phyloP scores from a whole-genome alignment of 2,329 filamentous ascomycete genomes.

The Fusarium armeniacum region DNA sequence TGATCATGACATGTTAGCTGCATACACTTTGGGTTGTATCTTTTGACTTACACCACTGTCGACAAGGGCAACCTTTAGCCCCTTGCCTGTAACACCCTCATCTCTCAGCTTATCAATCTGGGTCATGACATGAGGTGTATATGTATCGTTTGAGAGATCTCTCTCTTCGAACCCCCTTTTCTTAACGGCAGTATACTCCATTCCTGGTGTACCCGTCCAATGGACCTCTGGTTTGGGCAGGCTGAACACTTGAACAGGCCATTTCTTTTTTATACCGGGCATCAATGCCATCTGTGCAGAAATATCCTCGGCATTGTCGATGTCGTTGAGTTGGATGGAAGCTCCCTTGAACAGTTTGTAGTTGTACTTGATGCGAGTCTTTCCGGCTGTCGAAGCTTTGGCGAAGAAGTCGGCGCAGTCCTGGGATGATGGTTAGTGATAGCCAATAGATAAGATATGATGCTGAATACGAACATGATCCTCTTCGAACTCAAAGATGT shows the following conservation, averaged over 20 bases:
- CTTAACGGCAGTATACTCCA: conserved; percentile 38
- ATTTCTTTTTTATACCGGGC: conserved; percentile 63
- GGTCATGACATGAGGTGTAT: conserved; percentile 68
- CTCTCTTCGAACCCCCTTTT: conserved; percentile 40
- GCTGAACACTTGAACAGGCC: conserved; percentile 62
- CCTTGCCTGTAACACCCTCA: conserved; percentile 63
- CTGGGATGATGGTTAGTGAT: conserved; percentile 12
- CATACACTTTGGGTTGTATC: accelerated
- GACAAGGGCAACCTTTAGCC: conserved; percentile 67
- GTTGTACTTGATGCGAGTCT: conserved; percentile 62
- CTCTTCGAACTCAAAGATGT: conserved; percentile 68
- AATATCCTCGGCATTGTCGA: conserved; percentile 60
- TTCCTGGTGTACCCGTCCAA: conserved; percentile 57
- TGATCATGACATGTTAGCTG: conserved; percentile 39
- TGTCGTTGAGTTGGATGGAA: conserved; percentile 66
- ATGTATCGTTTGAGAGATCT: conserved; percentile 53
- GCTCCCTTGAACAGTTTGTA: conserved; percentile 68
- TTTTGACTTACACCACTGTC: conserved; percentile 65
- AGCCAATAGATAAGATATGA: accelerated
- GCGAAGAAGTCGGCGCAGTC: conserved; percentile 39
- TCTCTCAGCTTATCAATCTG: conserved; percentile 67
- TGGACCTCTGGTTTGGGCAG: conserved; percentile 59
- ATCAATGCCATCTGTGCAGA: conserved; percentile 59
- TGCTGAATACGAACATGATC: conserved; percentile 57
- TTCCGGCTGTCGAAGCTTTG: conserved; percentile 54